Evolutionary conservation across 805 yeast species (phyloP).

Genomic region (Myxozyma geophila): DNA sequence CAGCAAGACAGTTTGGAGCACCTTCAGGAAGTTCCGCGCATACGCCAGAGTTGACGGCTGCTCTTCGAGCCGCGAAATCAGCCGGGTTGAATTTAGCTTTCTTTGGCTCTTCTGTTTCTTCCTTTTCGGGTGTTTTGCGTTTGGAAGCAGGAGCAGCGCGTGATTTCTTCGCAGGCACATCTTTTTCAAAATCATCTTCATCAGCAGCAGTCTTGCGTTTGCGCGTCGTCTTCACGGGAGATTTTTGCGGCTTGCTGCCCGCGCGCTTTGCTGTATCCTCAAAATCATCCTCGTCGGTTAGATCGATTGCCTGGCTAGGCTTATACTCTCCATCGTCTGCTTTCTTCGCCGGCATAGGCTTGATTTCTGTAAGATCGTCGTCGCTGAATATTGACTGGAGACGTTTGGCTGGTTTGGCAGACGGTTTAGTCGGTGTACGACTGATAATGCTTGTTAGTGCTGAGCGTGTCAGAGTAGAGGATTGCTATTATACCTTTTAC

Average conservation of each 20-base stretch:
- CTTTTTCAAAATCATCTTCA: neutral
- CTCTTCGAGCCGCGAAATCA: conserved; percentile 19
- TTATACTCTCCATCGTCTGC: conserved; percentile 3
- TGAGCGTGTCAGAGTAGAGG: neutral
- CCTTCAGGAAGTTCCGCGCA: conserved; percentile 66
- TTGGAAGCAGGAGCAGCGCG: neutral
- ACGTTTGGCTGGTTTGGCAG: conserved; percentile 60
- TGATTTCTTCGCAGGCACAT: conserved; percentile 8
- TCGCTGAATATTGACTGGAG: conserved; percentile 51
- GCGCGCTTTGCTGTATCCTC: neutral
- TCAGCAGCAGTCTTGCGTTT: neutral
- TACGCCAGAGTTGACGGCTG: conserved; percentile 21
- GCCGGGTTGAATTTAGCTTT: conserved; percentile 22
- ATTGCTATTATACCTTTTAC: too few relatives aligned
- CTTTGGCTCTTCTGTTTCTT: conserved; percentile 1
- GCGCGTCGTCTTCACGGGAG: neutral
- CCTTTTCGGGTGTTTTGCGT: neutral
- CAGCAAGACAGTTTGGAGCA: conserved; percentile 80
- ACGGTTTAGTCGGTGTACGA: neutral
- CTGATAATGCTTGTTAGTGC: neutral
- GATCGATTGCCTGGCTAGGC: neutral
- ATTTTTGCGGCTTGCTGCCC: neutral
- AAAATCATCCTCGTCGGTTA: conserved; percentile 6
- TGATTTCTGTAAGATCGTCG: neutral
- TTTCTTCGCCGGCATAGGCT: conserved; percentile 56